These are phyloP conservation scores for Cryphonectria japonica DNA, from an alignment of 2,329 filamentous ascomycete species.

Conservation along the genomic window DNA sequence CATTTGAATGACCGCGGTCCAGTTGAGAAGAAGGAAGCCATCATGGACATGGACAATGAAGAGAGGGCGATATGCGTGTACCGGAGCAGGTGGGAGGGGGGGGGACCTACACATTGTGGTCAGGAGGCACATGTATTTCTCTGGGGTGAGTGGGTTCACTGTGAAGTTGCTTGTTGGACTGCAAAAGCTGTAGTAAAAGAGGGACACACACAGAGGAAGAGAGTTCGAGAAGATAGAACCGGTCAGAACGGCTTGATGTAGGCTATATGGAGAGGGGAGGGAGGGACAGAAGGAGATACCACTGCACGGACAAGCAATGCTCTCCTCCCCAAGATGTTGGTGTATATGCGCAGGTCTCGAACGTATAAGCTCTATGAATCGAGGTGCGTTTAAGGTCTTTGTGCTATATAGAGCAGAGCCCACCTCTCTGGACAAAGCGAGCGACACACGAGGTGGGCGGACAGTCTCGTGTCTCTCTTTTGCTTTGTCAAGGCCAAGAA, in stretches of 20 bases:
- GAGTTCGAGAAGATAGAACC: not conserved
- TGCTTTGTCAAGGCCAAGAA: not conserved
- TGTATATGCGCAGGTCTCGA: not conserved
- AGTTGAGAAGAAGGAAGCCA: not conserved
- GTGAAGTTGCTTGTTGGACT: not conserved
- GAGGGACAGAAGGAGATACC: too few relatives aligned
- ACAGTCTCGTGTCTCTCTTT: not conserved
- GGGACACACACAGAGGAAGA: not conserved
- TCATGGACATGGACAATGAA: too few relatives aligned
- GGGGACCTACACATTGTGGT: not conserved
- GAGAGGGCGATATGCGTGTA: too few relatives aligned
- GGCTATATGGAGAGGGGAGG: not conserved
- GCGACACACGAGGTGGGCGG: not conserved
- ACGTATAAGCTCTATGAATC: not conserved
- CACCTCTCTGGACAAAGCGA: not conserved
- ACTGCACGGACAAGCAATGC: not conserved
- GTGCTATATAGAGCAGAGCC: not conserved
- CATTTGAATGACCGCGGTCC: not conserved
- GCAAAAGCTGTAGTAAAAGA: not conserved
- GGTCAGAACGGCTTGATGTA: not conserved
- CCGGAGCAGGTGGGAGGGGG: too few relatives aligned
- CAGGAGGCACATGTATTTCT: not conserved
- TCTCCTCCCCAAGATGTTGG: not conserved
- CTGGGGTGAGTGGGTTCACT: not conserved
- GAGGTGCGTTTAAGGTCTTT: not conserved